Evolutionary conservation across 2,329 filamentous ascomycete species (phyloP), one percentile per base, ranked within the genome.

Genomic region (Rachicladosporium sp.): DNA sequence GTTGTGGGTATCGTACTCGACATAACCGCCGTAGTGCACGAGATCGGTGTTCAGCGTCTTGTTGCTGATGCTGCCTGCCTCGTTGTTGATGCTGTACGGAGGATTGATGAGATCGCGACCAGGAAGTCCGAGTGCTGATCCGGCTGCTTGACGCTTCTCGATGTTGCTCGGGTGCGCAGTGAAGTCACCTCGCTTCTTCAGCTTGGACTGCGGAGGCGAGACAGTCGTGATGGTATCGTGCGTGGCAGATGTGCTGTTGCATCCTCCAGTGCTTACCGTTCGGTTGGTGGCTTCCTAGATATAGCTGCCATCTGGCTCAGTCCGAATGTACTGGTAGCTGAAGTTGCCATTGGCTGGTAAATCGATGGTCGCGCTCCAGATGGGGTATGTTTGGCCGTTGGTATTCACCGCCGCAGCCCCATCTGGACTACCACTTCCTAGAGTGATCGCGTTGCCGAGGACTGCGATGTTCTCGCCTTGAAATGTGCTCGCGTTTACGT

Each of bases 1-100:
- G 48, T 85, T 86, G 54, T 86, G 81, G 0, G 76, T 80, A 49
- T 86, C 82, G 50, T 82, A 82, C 58, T 80, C 74, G 13, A 67
- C 64, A 29, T 78, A 61, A 1, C 79, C 79, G 44, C 81, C 77
- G 29, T 74, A 67, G 55, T 83, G 79, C 10, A 78, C 67, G 4
- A 82, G 59, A 51, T 82, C 71, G 0, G 78, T 80, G 46, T 74
- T 68, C 43, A 82, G 71, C 0, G 79, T 65, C 13, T 48, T 50
- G 31, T 59, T 55, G 0, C 55, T 57, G 2, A 66, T 40, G 4
- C 52, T 44, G 15, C 62, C 62, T 32, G 39, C 40, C 30, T 33
- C 71, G 56, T 82, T 82, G 49, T 74, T 65, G 51, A 84, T 82
- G 9, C 67, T 60, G 53, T 84, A 85, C 21, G 72, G 69, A 2